These are phyloP conservation scores for Tolypocladium nubicola DNA, from an alignment of 2,329 filamentous ascomycete genomes.

Conservation along the genomic window DNA sequence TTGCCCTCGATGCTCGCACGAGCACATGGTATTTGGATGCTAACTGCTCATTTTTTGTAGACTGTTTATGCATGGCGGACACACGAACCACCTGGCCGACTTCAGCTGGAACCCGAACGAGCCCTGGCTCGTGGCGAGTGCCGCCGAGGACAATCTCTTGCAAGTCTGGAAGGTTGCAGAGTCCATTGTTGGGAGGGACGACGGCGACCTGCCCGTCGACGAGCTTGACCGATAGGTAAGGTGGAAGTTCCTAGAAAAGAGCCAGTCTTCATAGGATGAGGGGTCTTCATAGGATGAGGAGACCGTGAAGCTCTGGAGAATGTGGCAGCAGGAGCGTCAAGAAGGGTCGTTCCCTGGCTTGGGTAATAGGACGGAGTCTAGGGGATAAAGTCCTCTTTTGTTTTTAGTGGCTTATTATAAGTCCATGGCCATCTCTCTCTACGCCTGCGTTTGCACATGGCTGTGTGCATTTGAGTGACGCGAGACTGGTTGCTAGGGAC, in stretches of 20 bases:
- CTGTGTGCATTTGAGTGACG: too few species aligned
- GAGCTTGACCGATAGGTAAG: conserved; percentile 56
- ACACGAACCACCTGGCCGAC: conserved; percentile 93
- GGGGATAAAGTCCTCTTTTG: neutral
- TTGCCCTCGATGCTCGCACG: conserved; percentile 10
- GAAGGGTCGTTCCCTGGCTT: neutral
- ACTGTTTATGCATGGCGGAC: conserved; percentile 96
- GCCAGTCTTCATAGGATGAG: conserved; percentile 20
- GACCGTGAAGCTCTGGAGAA: conserved; percentile 9
- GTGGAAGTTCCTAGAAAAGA: conserved; percentile 21
- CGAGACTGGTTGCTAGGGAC: neutral
- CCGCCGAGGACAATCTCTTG: conserved; percentile 91
- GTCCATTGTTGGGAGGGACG: conserved; percentile 68
- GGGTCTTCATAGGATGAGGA: conserved; percentile 3
- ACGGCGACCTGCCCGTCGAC: conserved; percentile 64
- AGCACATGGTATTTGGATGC: neutral
- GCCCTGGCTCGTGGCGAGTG: conserved; percentile 91
- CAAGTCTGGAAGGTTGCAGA: conserved; percentile 89
- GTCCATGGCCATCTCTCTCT: neutral
- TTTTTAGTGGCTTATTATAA: neutral
- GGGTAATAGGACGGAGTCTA: neutral
- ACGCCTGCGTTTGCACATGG: neutral
- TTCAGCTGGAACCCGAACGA: conserved; percentile 98
- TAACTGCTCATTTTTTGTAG: conserved; percentile 29
- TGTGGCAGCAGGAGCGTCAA: conserved; percentile 7